Percentiles rank a stretch among this genome's conserved stretches.
Conservation (phyloP, 2,329 filamentous ascomycete genomes). For the Chalara sp. region DNA sequence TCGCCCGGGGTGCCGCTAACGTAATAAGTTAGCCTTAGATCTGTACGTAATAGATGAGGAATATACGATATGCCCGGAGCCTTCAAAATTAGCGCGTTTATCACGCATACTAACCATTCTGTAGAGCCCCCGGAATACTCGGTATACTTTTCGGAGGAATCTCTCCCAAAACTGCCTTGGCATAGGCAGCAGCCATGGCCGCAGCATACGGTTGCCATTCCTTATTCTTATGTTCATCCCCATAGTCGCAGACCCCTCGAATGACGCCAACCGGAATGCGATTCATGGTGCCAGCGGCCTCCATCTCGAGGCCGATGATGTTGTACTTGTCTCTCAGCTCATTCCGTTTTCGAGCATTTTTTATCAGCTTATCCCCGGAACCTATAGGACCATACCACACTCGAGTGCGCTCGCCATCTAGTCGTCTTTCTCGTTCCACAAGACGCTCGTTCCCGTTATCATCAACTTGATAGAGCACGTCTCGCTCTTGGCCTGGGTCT, state of each 20-base stretch:
- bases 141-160: not conserved
- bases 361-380: constrained; percentile 28
- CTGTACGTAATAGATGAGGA: too few relatives aligned
- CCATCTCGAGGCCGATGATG: constrained; percentile 30
- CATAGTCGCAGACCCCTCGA: constrained; percentile 30
- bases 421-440: constrained; percentile 15
- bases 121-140: not conserved
- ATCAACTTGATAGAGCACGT: constrained; percentile 18
- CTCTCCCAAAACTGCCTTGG: constrained; percentile 17
- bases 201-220: constrained; percentile 31
- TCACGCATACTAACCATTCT: too few relatives aligned
- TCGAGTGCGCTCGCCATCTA: constrained; percentile 15
- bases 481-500: constrained; percentile 27
- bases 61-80: too few relatives aligned
- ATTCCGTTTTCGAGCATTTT: constrained; percentile 19
- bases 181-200: constrained; percentile 27
- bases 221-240: constrained; percentile 27
- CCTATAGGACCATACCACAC: constrained; percentile 31
- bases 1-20: too few relatives aligned
- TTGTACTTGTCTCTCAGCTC: constrained; percentile 20
- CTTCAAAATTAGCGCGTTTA: too few relatives aligned
- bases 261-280: constrained; percentile 27
- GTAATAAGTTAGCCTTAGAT: too few relatives aligned
- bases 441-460: constrained; percentile 1
- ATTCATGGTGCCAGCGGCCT: constrained; percentile 28